Evolutionary conservation across 2,329 filamentous ascomycete genomes (phyloP), one percentile per base, ranked within the genome.

Genomic region (Colletotrichum euphorbiae): DNA sequence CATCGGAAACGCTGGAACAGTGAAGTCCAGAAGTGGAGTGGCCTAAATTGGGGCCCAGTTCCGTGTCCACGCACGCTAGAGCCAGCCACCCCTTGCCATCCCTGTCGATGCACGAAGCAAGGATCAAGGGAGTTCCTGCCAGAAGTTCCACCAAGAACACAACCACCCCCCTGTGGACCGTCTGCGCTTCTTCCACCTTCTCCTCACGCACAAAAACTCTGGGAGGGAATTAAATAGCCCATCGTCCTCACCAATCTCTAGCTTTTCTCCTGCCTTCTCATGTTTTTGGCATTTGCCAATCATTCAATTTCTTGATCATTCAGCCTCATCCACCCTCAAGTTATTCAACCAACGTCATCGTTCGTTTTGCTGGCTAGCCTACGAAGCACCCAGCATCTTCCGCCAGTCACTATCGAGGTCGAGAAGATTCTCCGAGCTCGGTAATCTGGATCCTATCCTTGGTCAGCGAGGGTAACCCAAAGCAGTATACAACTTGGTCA

Each of bases 251-350:
- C 69, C 61, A 63, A 69, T 70, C 69, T 43, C 46, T 45, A 6
- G 1, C 1, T 11, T 2, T 57, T 71, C 69, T 70, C 69, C 74
- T 72, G 61, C 69, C 73, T 70, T 72, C 74, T 74, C 72, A 63
- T 70, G 73, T 72, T 75, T 74, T 79, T 80, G 78, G 78, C 79
- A 71, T 70, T 71, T 78, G 79, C 79, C 79, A 80, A 80, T 75
- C 72, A 78, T 69, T 61, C 42, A 62, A 60, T 72, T 52, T 65
- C 61, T 71, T 60, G 64, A 54, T 19, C 50, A 13, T 57, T 24
- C 28, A 48, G 50, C 50, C 50, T 51, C 48, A 48, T 31, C 31
- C 19, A 12, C 28, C 50, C 54, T 12, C 45, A 54, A 43, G 48
- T 67, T 21, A 11, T 13, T 7, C 43, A 51, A 56, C 21, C 57